Evolutionary conservation across 805 yeast species (phyloP).

Genomic region (Barnettozyma populi): DNA sequence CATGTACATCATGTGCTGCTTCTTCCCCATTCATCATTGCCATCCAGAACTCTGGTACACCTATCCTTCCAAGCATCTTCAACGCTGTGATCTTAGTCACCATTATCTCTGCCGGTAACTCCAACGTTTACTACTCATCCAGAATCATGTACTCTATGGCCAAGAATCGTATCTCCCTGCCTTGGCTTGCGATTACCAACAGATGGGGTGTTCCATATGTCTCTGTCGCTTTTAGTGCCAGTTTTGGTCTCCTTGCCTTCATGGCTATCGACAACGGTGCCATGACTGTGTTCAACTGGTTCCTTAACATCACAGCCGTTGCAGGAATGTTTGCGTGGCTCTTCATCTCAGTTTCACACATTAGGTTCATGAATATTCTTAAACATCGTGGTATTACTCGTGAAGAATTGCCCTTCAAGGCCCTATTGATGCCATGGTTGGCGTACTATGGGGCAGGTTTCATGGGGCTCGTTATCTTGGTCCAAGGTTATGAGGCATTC

Average conservation of each 20-base stretch:
- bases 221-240: constrained; percentile 51
- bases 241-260: constrained; percentile 53
- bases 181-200: constrained; percentile 42
- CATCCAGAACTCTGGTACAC: constrained; percentile 61
- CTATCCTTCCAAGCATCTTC: constrained; percentile 60
- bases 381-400: constrained; percentile 59
- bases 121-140: constrained; percentile 69
- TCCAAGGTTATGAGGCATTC: constrained; percentile 70
- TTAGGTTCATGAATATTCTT: constrained; percentile 65
- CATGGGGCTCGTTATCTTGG: constrained; percentile 50
- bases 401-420: constrained; percentile 69
- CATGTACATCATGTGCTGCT: constrained; percentile 37
- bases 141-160: constrained; percentile 62
- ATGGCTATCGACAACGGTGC: constrained; percentile 44
- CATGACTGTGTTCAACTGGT: constrained; percentile 47
- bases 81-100: constrained; percentile 66
- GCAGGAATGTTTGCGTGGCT: constrained; percentile 75
- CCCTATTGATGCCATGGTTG: constrained; percentile 57
- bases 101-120: constrained; percentile 71
- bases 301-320: constrained; percentile 66
- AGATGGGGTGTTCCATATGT: constrained; percentile 56
- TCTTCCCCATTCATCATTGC: constrained; percentile 73
- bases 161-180: constrained; percentile 55
- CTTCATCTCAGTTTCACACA: constrained; percentile 60
- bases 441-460: constrained; percentile 59